Conservation (phyloP, 2,329 filamentous ascomycete species). For the Calonectria pseudoturangicola region DNA sequence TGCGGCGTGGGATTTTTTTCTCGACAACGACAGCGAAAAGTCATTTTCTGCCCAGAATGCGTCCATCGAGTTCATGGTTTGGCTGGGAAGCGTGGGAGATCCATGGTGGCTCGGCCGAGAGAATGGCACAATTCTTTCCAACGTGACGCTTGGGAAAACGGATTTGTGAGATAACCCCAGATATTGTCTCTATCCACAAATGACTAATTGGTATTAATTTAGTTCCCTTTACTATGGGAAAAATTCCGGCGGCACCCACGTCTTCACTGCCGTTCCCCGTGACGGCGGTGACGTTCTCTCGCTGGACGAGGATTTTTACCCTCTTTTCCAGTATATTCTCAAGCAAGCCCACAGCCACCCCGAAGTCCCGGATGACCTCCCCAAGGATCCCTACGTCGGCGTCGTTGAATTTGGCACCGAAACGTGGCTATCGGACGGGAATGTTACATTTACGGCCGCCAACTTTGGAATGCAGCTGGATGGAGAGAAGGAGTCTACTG, state of each 20-base stretch:
- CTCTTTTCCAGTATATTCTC: constrained; percentile 51
- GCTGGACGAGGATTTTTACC: constrained; percentile 51
- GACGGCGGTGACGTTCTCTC: constrained; percentile 47
- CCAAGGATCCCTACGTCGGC: constrained; percentile 48
- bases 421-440: constrained; percentile 51
- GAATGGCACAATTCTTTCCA: constrained; percentile 47
- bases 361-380: constrained; percentile 44
- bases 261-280: constrained; percentile 49
- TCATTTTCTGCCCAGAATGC: constrained; percentile 50
- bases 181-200: no score
- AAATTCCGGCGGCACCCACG: constrained; percentile 51
- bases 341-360: constrained; percentile 44
- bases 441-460: constrained; percentile 53
- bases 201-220: not conserved
- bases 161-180: constrained; percentile 47
- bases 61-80: constrained; percentile 52
- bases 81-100: constrained; percentile 51
- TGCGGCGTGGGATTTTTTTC: constrained; percentile 55
- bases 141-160: constrained; percentile 47
- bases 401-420: constrained; percentile 52
- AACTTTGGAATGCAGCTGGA: constrained; percentile 51
- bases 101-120: constrained; percentile 53
- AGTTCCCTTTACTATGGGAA: constrained; percentile 52
- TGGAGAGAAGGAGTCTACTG: not conserved
- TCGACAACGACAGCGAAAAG: constrained; percentile 50